Base-by-base conservation (phyloP, 1,284 basidiomycete species). In the Tilletia horrida region DNA sequence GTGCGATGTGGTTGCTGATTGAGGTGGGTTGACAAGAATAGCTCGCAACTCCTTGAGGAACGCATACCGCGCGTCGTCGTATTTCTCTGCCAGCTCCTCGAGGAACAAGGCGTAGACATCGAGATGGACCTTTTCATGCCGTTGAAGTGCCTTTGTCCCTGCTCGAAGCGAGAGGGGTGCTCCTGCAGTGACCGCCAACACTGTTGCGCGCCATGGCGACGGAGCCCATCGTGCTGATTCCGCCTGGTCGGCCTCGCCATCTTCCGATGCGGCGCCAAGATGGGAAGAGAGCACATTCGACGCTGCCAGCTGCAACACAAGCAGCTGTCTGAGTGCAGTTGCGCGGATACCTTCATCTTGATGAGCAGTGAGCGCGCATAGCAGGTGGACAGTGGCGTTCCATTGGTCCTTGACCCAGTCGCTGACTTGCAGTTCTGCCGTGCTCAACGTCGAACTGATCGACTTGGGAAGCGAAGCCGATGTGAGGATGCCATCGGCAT, bases 21-120 rank as follows among this genome's bases (percentile, higher is more conserved):
- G 11, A 8, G 80, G 83, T 84, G 63, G 92, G 89, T 86, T 27
- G 31, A 47, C n/a, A 3, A 57, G 48, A 21, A 63, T 63, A 48
- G 44, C 18, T 25, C 65, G 40, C 23, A 48, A 47, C 76, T 96
- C 93, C 45, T 90, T 87, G 69, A 97, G 86, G 84, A 96, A 96
- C 82, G 91, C 92, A 89, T 91, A 96, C 67, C 94, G 88, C 29
- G 97, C 85, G 80, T 81, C 80, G 72, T 94, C 91, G 80, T 94
- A 80, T 61, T 76, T 69, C 27, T 81, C 72, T 47, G 80, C 55
- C 2, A 72, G 76, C 31, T 71, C 73, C 14, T 78, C 71, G 7
- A 73, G 71, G 11, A 81, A 76, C 29, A 68, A 68, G 14, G 57
- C 70, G 2, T 74, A 47, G 13, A 81, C 68, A 35, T 81, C 80